Conservation (phyloP, 495 filamentous ascomycete genomes). For the Aspergillus sclerotioniger region DNA sequence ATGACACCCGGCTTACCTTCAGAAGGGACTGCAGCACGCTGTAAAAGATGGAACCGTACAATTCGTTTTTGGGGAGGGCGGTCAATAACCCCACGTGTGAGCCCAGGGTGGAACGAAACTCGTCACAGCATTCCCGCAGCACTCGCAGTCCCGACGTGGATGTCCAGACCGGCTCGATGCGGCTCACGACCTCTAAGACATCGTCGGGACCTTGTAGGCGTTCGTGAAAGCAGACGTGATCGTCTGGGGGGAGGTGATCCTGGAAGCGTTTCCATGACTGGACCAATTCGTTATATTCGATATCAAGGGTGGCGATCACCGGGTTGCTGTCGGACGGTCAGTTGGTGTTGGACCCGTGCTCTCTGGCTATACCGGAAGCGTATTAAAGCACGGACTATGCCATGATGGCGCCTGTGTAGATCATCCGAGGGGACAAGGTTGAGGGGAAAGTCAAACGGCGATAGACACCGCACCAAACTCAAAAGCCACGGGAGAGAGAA, state of each 20-base stretch:
- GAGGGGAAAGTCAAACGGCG: not conserved
- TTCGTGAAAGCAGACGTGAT: constrained; percentile 34
- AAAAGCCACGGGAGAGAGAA: not conserved
- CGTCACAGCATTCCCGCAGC: constrained; percentile 34
- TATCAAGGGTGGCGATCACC: constrained; percentile 40
- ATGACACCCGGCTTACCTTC: constrained; percentile 30
- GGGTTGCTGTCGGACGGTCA: constrained; percentile 24
- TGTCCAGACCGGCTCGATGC: constrained; percentile 33
- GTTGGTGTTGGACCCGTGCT: not conserved
- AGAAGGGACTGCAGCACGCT: constrained; percentile 46
- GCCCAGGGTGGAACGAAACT: constrained; percentile 36
- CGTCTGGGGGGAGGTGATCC: constrained; percentile 30
- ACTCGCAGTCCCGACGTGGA: constrained; percentile 30
- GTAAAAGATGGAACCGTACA: constrained; percentile 45
- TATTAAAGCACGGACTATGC: not conserved
- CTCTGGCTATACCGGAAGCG: not conserved
- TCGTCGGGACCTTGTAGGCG: constrained; percentile 35
- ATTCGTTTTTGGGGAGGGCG: constrained; percentile 34
- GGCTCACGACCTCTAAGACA: constrained; percentile 31
- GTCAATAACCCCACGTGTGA: constrained; percentile 36
- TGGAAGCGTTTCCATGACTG: constrained; percentile 45
- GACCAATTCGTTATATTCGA: constrained; percentile 45
- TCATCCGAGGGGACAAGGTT: constrained; percentile 11
- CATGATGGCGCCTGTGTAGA: constrained; percentile 14
- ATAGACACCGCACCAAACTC: not conserved